phyloP scores from a whole-genome alignment of 805 yeast species.

The Tetrapisispora nanseiensis region DNA sequence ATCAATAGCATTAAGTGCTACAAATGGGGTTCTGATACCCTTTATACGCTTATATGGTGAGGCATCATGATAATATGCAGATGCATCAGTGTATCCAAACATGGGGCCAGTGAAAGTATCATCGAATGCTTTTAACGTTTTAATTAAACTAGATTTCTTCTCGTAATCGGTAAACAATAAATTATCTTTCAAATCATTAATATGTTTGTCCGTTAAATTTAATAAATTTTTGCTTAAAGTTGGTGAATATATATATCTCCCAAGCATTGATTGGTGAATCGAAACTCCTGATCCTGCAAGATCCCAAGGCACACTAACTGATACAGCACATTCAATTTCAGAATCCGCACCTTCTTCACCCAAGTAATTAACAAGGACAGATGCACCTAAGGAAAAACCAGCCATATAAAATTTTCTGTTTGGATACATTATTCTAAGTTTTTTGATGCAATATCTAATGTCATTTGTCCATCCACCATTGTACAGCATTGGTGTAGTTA shows the following conservation, averaged over 20 bases:
- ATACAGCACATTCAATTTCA: slow-evolving; percentile 43
- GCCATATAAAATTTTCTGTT: slow-evolving; percentile 53
- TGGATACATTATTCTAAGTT: slow-evolving; percentile 45
- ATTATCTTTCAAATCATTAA: slow-evolving; percentile 30
- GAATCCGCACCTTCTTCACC: slow-evolving; percentile 50
- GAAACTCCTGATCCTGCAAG: slow-evolving; percentile 39
- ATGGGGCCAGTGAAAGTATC: slow-evolving; percentile 51
- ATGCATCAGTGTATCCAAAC: slow-evolving; percentile 54
- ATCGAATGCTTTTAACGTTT: slow-evolving; percentile 48
- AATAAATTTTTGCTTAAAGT: slow-evolving; percentile 41
- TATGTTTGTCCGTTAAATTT: slow-evolving; percentile 36
- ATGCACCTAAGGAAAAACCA: slow-evolving; percentile 80
- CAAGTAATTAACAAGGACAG: slow-evolving; percentile 58
- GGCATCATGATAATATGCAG: slow-evolving; percentile 56
- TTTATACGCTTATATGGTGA: slow-evolving; percentile 46
- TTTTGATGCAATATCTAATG: slow-evolving; percentile 44
- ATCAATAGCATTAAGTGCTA: slow-evolving; percentile 56
- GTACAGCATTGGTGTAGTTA: slow-evolving; percentile 62
- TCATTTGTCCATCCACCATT: slow-evolving; percentile 68
- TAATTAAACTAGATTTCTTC: slow-evolving; percentile 20
- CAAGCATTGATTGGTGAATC: slow-evolving; percentile 35
- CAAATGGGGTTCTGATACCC: slow-evolving; percentile 50
- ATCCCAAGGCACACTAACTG: slow-evolving; percentile 71
- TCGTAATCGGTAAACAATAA: slow-evolving; percentile 12
- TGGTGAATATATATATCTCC: slow-evolving; percentile 40